Evolutionary conservation across 768 basidiomycete genomes (phyloP).

Genomic region (Lyophyllum decastes): DNA sequence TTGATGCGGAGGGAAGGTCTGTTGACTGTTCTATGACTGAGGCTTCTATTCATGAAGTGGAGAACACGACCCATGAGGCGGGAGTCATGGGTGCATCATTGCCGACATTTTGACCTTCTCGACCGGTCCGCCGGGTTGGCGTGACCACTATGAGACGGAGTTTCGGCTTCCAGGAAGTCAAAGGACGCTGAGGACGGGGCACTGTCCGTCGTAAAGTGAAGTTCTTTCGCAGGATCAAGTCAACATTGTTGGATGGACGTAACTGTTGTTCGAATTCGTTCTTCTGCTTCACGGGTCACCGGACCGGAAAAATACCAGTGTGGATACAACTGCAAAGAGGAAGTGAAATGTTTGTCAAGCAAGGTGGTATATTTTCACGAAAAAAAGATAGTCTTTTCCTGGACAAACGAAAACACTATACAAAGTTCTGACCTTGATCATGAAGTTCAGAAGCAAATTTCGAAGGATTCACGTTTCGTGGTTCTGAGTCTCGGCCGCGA

Average conservation of each 20-base stretch:
- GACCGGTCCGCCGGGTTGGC: slow-evolving; percentile 9
- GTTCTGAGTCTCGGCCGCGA: neutral
- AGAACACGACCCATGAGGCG: slow-evolving; percentile 8
- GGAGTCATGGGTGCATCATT: slow-evolving; percentile 15
- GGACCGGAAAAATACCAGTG: neutral
- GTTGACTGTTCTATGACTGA: neutral
- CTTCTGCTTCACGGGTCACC: neutral
- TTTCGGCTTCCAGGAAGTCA: neutral
- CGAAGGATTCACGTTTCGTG: neutral
- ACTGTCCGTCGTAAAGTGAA: neutral
- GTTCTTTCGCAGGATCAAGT: neutral
- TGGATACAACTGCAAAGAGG: neutral
- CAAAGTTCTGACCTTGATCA: neutral
- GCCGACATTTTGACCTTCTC: slow-evolving; percentile 2
- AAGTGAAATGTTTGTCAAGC: neutral
- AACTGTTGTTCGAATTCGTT: neutral
- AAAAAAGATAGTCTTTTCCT: neutral
- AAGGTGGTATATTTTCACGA: no score
- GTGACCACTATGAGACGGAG: neutral
- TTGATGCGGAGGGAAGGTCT: slow-evolving; percentile 18
- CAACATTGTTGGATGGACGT: neutral
- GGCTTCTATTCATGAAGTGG: slow-evolving; percentile 4
- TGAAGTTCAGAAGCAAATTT: neutral
- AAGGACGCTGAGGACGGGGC: neutral
- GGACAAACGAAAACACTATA: neutral